phyloP scores from a whole-genome alignment of 2,329 filamentous ascomycete species.

The Epichloe glyceriae region DNA sequence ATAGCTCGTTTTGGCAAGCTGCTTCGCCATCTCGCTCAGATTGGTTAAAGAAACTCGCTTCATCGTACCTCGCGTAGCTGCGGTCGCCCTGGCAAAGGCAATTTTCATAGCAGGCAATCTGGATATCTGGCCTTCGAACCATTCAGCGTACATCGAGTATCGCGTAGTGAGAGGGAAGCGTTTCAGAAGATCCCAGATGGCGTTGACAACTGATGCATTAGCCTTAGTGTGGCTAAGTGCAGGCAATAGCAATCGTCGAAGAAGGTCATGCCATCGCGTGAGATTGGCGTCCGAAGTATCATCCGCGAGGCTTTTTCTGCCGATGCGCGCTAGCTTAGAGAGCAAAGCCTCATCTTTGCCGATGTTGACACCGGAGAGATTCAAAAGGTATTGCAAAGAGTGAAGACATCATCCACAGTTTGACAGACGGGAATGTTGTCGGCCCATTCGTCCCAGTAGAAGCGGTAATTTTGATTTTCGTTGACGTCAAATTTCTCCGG shows the following conservation, averaged over 20 bases:
- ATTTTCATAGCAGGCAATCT: conserved; percentile 63
- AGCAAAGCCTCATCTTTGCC: conserved; percentile 70
- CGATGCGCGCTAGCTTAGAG: conserved; percentile 76
- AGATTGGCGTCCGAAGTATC: conserved; percentile 60
- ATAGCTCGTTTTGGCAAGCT: conserved; percentile 82
- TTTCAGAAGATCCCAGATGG: conserved; percentile 73
- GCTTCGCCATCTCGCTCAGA: conserved; percentile 70
- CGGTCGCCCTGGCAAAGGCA: conserved; percentile 63
- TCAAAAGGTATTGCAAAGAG: conserved; percentile 75
- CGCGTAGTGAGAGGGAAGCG: conserved; percentile 63
- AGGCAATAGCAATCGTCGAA: conserved; percentile 74
- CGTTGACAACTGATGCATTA: conserved; percentile 74
- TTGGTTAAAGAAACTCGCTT: conserved; percentile 86
- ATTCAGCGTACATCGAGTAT: conserved; percentile 86
- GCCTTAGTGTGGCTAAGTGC: conserved; percentile 74
- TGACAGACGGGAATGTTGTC: conserved; percentile 90
- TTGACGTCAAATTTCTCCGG: conserved; percentile 65
- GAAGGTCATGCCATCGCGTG: conserved; percentile 71
- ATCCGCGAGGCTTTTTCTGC: conserved; percentile 56
- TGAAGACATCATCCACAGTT: conserved; percentile 79
- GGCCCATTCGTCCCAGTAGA: conserved; percentile 96
- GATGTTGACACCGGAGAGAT: conserved; percentile 77
- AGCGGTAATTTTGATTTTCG: conserved; percentile 70
- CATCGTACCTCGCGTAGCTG: conserved; percentile 74
- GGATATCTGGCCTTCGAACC: conserved; percentile 71